phyloP scores from a whole-genome alignment of 2,329 filamentous ascomycete genomes.

The Biscogniauxia sp. region DNA sequence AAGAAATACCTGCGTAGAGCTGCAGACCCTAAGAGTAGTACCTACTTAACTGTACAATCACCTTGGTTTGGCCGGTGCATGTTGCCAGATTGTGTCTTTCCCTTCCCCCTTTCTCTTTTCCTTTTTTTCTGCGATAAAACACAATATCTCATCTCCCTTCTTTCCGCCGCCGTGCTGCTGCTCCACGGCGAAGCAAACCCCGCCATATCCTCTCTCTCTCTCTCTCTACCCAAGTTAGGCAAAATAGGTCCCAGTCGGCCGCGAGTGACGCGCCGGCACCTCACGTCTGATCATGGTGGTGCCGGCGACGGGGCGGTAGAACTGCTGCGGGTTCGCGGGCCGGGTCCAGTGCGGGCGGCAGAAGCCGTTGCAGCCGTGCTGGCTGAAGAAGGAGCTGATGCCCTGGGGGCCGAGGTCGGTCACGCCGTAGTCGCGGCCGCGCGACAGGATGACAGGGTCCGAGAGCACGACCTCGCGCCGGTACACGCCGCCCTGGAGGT shows the following conservation, averaged over 20 bases:
- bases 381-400: constrained; percentile 40
- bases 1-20: no score
- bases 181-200: no score
- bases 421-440: constrained; percentile 34
- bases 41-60: no score
- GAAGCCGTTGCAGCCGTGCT: constrained; percentile 35
- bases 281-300: background rate
- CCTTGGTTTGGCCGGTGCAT: no score
- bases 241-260: background rate
- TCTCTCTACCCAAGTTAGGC: no score
- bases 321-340: constrained; percentile 4
- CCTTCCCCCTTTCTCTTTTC: no score
- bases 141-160: no score
- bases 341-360: constrained; percentile 28
- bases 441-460: constrained; percentile 42
- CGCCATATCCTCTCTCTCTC: no score
- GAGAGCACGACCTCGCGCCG: constrained; percentile 33
- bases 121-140: no score
- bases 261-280: background rate
- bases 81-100: no score
- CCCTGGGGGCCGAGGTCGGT: constrained; percentile 39
- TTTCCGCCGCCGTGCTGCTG: no score
- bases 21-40: no score
- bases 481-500: constrained; percentile 43
- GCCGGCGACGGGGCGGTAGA: background rate